Evolutionary conservation across 177 flowering plant genomes (phyloP), one percentile per base, ranked within the genome.

Genomic region (Telopea speciosissima): DNA sequence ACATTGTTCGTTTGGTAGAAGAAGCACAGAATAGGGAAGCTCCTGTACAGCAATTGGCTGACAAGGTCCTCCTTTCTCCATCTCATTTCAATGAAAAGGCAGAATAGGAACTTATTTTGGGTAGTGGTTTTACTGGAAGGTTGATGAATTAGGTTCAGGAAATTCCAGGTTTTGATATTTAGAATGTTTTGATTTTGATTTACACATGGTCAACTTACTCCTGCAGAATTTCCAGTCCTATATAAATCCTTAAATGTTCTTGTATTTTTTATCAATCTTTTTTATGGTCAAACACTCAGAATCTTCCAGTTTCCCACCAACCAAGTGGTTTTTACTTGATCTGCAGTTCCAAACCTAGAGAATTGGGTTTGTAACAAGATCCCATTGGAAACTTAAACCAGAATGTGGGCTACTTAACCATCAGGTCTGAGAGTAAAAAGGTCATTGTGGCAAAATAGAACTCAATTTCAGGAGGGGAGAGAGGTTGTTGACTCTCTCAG

Each of bases 1-100:
- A 93, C 74, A 93, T 96, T 81, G 88, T 96, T 73, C 97, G 96
- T 67, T 69, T 96, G 80, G 98, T 96, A 44, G 98, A 89, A 82
- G 98, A 93, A 81, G 98, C 97, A 62, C 98, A 96, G 73, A 88
- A 87, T 75, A 88, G 92, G 83, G 98, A 91, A 82, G 98, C 99
- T 81, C 97, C 99, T 65, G 95, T 93, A 40, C 99, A 93, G 76
- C 88, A 95, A 13, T 80, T 96, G 77, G 99, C 96, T 75, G 99
- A 96, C 83, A 90, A 93, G 98, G 97, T 92, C 65, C 33, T 74
- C 62, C 60, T 42, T 75, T 70, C 64, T 63, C 63, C 28, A 21
- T 61, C 65, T 72, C 45, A 31, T 52, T 36, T 56, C 21, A 52
- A 14, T 19, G 40, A 5, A 45, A 56, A n/a, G 8, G 6, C 60